Percentiles rank a stretch among this genome's conserved stretches.
Conservation (phyloP, 768 basidiomycete genomes). For the Boletus huronensis region DNA sequence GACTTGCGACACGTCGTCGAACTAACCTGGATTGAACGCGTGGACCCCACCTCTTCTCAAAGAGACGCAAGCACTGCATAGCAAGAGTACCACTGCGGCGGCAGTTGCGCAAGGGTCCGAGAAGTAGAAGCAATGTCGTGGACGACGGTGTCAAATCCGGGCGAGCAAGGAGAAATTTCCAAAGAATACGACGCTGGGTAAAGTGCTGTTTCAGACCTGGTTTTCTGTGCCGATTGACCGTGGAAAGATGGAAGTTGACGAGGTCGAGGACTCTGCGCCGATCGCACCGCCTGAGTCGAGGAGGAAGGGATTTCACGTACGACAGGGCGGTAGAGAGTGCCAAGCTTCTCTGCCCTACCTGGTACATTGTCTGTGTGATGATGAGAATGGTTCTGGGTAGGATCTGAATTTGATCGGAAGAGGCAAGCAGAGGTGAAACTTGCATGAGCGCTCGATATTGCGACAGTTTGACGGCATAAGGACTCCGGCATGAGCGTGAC, state of each 20-base stretch:
- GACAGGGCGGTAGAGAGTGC: constrained; percentile 45
- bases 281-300: constrained; percentile 33
- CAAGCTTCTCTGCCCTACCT: constrained; percentile 32
- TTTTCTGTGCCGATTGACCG: constrained; percentile 32
- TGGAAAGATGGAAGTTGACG: constrained; percentile 43
- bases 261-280: constrained; percentile 45
- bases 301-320: constrained; percentile 51
- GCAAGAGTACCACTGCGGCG: constrained; percentile 56
- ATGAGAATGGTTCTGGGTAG: constrained; percentile 43
- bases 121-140: constrained; percentile 55
- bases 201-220: constrained; percentile 43
- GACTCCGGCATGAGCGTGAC: constrained; percentile 12
- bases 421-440: constrained; percentile 37
- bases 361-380: constrained; percentile 47
- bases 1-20: constrained; percentile 51
- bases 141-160: constrained; percentile 53
- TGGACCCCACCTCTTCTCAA: constrained; percentile 54
- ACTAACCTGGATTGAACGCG: constrained; percentile 55
- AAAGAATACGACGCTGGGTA: constrained; percentile 42
- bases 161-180: constrained; percentile 44
- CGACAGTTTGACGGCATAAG: constrained; percentile 12
- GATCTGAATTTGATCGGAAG: constrained; percentile 33
- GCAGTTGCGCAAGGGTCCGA: constrained; percentile 47
- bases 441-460: constrained; percentile 41
- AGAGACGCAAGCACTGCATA: constrained; percentile 40